These are phyloP conservation scores for Liquidambar formosana DNA, from an alignment of 164 flowering plant species.

Conservation along the genomic window DNA sequence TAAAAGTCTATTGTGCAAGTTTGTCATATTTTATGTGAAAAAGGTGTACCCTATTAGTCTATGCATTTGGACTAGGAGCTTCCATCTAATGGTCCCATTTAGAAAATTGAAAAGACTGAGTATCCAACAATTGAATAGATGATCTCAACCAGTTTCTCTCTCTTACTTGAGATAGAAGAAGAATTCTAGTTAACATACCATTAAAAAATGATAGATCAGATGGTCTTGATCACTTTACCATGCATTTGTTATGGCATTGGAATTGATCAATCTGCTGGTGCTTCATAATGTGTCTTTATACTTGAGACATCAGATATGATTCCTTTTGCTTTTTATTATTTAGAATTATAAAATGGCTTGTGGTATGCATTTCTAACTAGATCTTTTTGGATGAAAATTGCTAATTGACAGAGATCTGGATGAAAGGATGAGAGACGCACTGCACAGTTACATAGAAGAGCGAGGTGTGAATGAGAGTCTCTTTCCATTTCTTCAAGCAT, in stretches of 20 bases:
- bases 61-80: too few relatives aligned
- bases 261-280: background rate
- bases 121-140: too few relatives aligned
- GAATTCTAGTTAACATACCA: too few relatives aligned
- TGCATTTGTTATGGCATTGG: background rate
- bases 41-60: too few relatives aligned
- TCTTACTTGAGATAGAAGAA: too few relatives aligned
- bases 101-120: too few relatives aligned
- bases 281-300: background rate
- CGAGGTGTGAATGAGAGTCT: conserved; percentile 84
- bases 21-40: too few relatives aligned
- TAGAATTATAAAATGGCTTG: background rate
- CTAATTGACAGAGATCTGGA: conserved; percentile 61
- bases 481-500: conserved; percentile 89
- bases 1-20: too few relatives aligned
- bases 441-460: conserved; percentile 71
- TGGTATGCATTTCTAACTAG: conserved; percentile 2
- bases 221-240: background rate
- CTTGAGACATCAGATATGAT: background rate
- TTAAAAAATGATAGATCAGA: too few relatives aligned
- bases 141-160: too few relatives aligned
- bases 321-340: background rate
- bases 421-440: conserved; percentile 58
- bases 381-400: background rate
- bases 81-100: too few relatives aligned